Conservation (phyloP, 2,329 filamentous ascomycete genomes). For the Biscogniauxia sp. region DNA sequence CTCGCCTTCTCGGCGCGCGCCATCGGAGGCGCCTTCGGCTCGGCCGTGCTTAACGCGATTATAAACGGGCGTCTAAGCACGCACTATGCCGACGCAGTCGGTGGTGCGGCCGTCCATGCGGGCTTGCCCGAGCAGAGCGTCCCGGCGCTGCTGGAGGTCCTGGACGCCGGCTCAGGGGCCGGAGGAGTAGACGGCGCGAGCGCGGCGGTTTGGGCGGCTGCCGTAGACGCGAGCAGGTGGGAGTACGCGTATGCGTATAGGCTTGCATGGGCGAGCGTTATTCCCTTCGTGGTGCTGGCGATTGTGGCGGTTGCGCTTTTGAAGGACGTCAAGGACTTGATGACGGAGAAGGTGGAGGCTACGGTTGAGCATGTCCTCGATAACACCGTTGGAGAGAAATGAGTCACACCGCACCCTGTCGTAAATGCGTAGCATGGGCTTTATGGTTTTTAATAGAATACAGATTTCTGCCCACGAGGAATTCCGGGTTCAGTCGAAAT, state of each 20-base stretch:
- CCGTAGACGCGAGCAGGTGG: constrained; percentile 39
- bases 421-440: background rate
- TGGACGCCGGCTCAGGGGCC: constrained; percentile 34
- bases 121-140: constrained; percentile 41
- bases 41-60: constrained; percentile 50
- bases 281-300: constrained; percentile 51
- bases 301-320: constrained; percentile 42
- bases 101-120: constrained; percentile 39
- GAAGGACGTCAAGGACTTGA: constrained; percentile 48
- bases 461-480: no score
- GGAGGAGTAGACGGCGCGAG: constrained; percentile 35
- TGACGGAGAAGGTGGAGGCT: constrained; percentile 54
- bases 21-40: constrained; percentile 52
- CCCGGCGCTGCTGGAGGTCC: constrained; percentile 37
- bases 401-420: no score
- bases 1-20: constrained; percentile 52
- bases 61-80: constrained; percentile 45
- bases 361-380: constrained; percentile 41
- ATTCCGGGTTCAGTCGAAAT: no score
- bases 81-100: constrained; percentile 40
- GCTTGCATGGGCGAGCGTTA: constrained; percentile 48
- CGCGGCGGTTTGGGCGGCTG: constrained; percentile 36
- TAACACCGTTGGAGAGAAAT: background rate
- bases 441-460: background rate
- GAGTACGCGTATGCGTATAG: constrained; percentile 48